Base-by-base conservation (phyloP, 106 monocot species). In the Vanilla planifolia region DNA sequence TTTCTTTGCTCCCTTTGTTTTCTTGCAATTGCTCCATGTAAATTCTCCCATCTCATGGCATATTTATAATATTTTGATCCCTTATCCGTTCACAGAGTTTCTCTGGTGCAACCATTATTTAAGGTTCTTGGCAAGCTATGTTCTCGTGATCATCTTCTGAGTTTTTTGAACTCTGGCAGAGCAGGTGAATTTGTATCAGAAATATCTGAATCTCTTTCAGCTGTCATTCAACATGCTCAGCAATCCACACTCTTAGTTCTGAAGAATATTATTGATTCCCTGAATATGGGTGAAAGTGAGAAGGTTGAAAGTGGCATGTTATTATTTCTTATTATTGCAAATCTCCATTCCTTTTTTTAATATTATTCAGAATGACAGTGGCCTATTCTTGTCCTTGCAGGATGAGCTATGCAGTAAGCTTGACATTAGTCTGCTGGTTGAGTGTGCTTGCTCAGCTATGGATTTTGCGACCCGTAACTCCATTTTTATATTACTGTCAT, bases 401-500 rank as follows among this genome's bases (percentile, higher is more conserved):
- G 82, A 73, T 65, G 74, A 55, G n/a, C 7, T 82, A 20, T 62
- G 56, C 35, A 58, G 53, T 48, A 68, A 67, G 33, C 41, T 32
- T 14, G 70, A 92, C 26, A 62, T 98, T 26, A 53, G 64, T 35
- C 62, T 88, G 35, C 61, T 98, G 47, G 58, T 92, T 73, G 65
- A 72, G n/a, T 88, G 71, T 70, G 84, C 82, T 46, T 81, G 60
- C 42, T 74, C 66, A 24, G 59, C 77, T 8, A 74, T 67, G 21
- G 79, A 88, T 77, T 48, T 62, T 11, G 63, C 71, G 16, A 88
- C 79, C 34, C 77, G 77, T 44, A 88, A 98, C 67, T 77, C 79
- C 74, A 57, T 77, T 15, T 88, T 98, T 53, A 48, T 70, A 42
- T 67, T 98, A 58, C 67, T 98, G 17, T 79, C 88, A 59, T 92